Percentiles rank a stretch among this genome's conserved stretches.
These are phyloP conservation scores for Pichia californica DNA, from an alignment of 805 yeast genomes.

Conservation along the genomic window DNA sequence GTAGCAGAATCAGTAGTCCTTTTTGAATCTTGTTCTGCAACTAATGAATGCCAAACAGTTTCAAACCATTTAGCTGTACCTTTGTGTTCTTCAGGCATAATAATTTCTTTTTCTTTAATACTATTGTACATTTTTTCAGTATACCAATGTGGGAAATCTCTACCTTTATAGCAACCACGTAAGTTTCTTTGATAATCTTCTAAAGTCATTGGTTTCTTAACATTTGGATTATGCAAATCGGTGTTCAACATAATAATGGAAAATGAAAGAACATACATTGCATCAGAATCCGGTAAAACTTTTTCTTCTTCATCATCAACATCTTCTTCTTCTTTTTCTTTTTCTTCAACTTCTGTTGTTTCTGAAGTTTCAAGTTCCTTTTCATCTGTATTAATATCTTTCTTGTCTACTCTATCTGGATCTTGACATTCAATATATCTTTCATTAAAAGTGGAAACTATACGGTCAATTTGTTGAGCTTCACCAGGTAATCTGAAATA, in stretches of 20 bases:
- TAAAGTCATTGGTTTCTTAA: conserved; percentile 84
- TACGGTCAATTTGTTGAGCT: conserved; percentile 91
- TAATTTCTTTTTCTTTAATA: conserved; percentile 79
- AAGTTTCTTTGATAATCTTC: conserved; percentile 76
- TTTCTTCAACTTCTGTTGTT: conserved; percentile 1
- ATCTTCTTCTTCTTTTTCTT: conserved; percentile 13
- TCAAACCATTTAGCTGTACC: conserved; percentile 91
- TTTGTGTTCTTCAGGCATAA: conserved; percentile 97
- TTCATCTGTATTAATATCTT: neutral
- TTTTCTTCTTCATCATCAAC: conserved; percentile 33
- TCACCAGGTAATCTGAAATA: conserved; percentile 94
- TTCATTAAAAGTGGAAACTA: conserved; percentile 80
- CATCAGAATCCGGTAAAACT: conserved; percentile 73
- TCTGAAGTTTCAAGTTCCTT: neutral
- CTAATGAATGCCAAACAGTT: conserved; percentile 70
- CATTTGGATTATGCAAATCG: conserved; percentile 87
- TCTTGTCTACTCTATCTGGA: neutral
- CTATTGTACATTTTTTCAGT: conserved; percentile 73
- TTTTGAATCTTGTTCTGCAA: conserved; percentile 40
- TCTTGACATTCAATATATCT: conserved; percentile 65
- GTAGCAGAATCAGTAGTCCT: conserved; percentile 13
- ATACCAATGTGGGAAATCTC: conserved; percentile 83
- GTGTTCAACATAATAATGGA: conserved; percentile 94
- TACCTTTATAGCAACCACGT: conserved; percentile 67
- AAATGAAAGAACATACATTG: conserved; percentile 83